Evolutionary conservation across 805 yeast species (phyloP), one percentile per base, ranked within the genome.

Genomic region (Danielia reshetovae): DNA sequence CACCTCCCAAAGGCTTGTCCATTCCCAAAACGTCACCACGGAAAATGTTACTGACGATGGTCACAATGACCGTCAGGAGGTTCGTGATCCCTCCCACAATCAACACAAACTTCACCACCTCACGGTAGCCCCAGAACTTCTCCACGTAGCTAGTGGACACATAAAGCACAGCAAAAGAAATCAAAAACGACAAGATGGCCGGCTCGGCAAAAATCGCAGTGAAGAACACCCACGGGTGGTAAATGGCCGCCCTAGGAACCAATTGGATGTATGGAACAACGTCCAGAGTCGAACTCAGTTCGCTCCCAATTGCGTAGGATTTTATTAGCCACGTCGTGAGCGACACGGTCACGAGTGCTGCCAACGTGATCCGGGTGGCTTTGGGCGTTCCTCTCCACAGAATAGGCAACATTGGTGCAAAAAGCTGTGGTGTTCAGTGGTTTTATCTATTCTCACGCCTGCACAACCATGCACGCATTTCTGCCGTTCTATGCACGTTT

Each of bases 201-300:
- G 70, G 68, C 49, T 82, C 88, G 2, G 81, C 75, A 52, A 81
- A 79, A n/a, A 81, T 73, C 1, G 85, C 70, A 2, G 81, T 69
- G 18, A 74, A 52, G 2, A 81, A 46, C 1, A 82, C 82, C 81
- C 85, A 77, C 4, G 88, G 88, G 42, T 76, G 65, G 35, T 59
- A 62, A 3, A 79, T 46, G 0, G 79, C 66, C 34, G 68, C 62
- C 17, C 68, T 57, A 9, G 90, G 89, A 5, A 83, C 73, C 56
- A 83, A 62, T 57, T 84, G 87, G 27, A 83, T 48, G 24, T 60
- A 60, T 1, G 85, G 87, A 5, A 78, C 71, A 21, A 80, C 61
- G 19, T 65, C 63, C 28, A 62, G 62, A 63, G 14, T 27, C 27
- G 28, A 49, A 18, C 24, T 39, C 36, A 5, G 23, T 25, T 30